Conservation (phyloP, 2,329 filamentous ascomycete species). For the Claviceps africana region DNA sequence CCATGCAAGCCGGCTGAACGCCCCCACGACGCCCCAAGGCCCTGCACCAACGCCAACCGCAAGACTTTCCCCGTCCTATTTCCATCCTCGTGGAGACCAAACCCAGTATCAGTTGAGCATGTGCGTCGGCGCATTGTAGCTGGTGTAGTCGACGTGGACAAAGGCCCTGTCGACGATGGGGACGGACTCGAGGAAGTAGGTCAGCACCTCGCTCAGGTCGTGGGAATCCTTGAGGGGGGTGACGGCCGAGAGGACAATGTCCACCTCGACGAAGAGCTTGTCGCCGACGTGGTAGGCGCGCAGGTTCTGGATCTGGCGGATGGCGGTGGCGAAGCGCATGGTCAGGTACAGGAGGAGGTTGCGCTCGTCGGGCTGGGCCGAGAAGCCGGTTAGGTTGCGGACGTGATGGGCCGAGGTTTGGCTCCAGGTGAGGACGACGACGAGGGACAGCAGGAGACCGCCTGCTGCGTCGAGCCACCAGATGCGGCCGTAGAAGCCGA, state of each 20-base stretch:
- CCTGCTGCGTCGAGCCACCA: conserved; percentile 80
- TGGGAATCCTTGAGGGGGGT: conserved; percentile 68
- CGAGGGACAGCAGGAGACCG: conserved; percentile 60
- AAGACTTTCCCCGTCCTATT: too few species aligned
- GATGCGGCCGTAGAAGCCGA: conserved; percentile 59
- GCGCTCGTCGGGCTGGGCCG: conserved; percentile 64
- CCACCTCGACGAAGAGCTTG: conserved; percentile 69
- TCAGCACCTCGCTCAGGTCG: conserved; percentile 62
- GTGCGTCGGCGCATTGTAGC: conserved; percentile 47
- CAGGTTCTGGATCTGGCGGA: conserved; percentile 71
- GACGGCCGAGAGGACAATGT: conserved; percentile 67
- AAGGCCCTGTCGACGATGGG: conserved; percentile 63
- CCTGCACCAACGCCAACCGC: too few species aligned
- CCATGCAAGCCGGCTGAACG: too few species aligned
- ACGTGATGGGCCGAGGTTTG: conserved; percentile 63
- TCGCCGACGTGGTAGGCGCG: conserved; percentile 78
- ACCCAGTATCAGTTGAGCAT: too few species aligned
- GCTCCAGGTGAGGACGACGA: conserved; percentile 71
- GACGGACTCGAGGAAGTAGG: conserved; percentile 74
- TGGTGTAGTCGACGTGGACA: conserved; percentile 52
- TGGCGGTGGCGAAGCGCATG: conserved; percentile 83
- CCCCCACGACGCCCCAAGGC: too few species aligned
- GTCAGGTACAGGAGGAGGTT: conserved; percentile 81
- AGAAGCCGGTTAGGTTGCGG: conserved; percentile 65
- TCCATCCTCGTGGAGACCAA: too few species aligned